A percentile compares a stretch with the other conserved stretches of the same genome.
These are phyloP conservation scores for Trichosporon inkin DNA, from an alignment of 1,284 basidiomycete species.

Conservation along the genomic window DNA sequence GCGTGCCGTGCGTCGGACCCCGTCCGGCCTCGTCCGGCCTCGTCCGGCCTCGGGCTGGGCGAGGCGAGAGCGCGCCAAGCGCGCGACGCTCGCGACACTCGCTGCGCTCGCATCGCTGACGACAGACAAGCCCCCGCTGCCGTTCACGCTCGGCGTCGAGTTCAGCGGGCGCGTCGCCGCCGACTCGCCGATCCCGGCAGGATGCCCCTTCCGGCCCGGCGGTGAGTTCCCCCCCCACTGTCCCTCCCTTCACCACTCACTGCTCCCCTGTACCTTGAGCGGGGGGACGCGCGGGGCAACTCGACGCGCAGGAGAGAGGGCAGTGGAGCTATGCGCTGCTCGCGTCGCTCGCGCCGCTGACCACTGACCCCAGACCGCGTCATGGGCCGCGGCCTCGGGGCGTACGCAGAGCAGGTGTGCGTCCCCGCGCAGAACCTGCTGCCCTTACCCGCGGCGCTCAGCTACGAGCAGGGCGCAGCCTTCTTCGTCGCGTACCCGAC, in stretches of 20 bases:
- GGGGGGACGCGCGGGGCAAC: no score
- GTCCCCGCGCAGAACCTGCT: conserved; percentile 56
- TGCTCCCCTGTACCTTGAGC: no score
- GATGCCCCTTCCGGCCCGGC: conserved; percentile 73
- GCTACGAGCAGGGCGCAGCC: conserved; percentile 60
- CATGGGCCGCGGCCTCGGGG: conserved; percentile 72
- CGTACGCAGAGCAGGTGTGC: conserved; percentile 69
- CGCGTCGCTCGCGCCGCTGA: background rate
- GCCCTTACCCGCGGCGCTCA: conserved; percentile 61
- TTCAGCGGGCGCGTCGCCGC: conserved; percentile 74
- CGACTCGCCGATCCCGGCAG: conserved; percentile 73
- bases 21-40: no score
- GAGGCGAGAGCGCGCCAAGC: no score
- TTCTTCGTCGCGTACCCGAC: conserved; percentile 22
- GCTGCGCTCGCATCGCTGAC: background rate
- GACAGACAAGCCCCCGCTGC: conserved; percentile 65
- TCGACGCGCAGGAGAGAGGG: no score
- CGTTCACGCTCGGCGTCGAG: conserved; percentile 77
- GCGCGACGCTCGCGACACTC: no score
- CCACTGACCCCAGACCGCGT: conserved; percentile 59
- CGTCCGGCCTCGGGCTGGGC: no score
- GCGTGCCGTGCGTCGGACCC: no score
- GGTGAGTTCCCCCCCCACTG: conserved; percentile 27
- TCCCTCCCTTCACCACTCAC: background rate
- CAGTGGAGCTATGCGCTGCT: background rate